These are phyloP conservation scores for Phialemoniopsis sp. DNA, from an alignment of 2,329 filamentous ascomycete species.

Conservation along the genomic window DNA sequence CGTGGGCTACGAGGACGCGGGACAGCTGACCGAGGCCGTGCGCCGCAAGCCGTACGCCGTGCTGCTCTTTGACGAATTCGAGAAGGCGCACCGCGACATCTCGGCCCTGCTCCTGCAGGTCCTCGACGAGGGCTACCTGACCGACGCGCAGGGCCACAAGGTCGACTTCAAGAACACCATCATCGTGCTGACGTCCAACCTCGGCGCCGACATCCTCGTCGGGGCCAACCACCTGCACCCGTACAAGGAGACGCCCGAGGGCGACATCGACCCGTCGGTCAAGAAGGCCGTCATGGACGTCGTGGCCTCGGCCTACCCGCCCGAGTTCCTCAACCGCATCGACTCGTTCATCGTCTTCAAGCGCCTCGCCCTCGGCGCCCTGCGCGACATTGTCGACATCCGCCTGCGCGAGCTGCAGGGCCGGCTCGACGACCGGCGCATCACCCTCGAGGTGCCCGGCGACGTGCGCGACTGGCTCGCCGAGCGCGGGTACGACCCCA, in stretches of 20 bases:
- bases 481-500: slow-evolving; percentile 84
- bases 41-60: slow-evolving; percentile 94
- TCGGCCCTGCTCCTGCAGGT: slow-evolving; percentile 89
- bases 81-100: slow-evolving; percentile 95
- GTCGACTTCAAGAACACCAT: slow-evolving; percentile 96
- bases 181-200: slow-evolving; percentile 92
- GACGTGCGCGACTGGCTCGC: slow-evolving; percentile 83
- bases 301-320: slow-evolving; percentile 70
- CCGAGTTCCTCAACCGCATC: slow-evolving; percentile 94
- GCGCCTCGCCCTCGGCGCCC: slow-evolving; percentile 69
- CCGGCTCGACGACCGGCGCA: slow-evolving; percentile 80
- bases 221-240: slow-evolving; percentile 63
- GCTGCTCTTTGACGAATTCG: slow-evolving; percentile 93
- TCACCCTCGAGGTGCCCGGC: slow-evolving; percentile 66
- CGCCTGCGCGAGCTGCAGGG: slow-evolving; percentile 78
- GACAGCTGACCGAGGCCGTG: slow-evolving; percentile 92
- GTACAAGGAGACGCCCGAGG: slow-evolving; percentile 57
- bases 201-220: slow-evolving; percentile 88
- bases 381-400: slow-evolving; percentile 92
- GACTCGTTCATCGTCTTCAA: slow-evolving; percentile 98
- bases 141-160: slow-evolving; percentile 92
- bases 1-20: slow-evolving; percentile 94
- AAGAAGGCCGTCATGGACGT: slow-evolving; percentile 85
- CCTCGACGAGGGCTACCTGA: slow-evolving; percentile 92
- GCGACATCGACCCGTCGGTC: slow-evolving; percentile 68